Base-by-base conservation (phyloP, 2,329 filamentous ascomycete species). In the Aspergillus pseudoglaucus region DNA sequence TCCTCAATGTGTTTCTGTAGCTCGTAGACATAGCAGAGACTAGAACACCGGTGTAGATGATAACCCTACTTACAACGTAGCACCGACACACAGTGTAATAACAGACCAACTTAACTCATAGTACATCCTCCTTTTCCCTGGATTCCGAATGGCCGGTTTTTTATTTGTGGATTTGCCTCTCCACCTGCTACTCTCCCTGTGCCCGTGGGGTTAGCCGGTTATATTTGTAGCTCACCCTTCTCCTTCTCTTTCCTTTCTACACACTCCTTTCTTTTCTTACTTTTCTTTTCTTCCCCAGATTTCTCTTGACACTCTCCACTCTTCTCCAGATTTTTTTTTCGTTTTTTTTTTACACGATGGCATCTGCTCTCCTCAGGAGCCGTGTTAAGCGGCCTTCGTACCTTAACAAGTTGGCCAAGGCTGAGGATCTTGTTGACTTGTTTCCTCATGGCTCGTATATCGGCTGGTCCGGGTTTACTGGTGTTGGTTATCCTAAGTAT, bases 401-500 rank as follows among this genome's bases (percentile, higher is more conserved):
- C 69, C 78, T 94, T 48, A 84, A 83, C 61, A 94, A 91, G 77
- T 75, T 95, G 50, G 83, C 84, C 59, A 83, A 83, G 59, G 82
- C 89, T 33, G 82, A 93, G 68, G 88, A 94, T 66, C 70, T 94
- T 54, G 78, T 95, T 51, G 78, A 86, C 54, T 78, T 87, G 58
- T 95, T 95, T 61, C 89, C 89, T 55, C 81, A 93, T 75, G 84
- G 84, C 63, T 72, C 87, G n/a, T 93, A 93, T 69, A 81, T 95
- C 60, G 90, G 89, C 61, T 95, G 89, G 89, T 89, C 84, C 54
- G 89, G 89, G 32, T 95, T 95, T 71, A 95, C 89, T 10, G 89
- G 88, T 59, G 88, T 94, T 46, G 88, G 88, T 50, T 93, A 93
- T 72, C 88, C 88, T 54, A 93, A 93, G 85, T 87, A 73, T 60